A percentile compares a stretch with the other conserved stretches of the same genome.
Conservation (phyloP, 176 grass and related monocot species). For the Carex pumila region DNA sequence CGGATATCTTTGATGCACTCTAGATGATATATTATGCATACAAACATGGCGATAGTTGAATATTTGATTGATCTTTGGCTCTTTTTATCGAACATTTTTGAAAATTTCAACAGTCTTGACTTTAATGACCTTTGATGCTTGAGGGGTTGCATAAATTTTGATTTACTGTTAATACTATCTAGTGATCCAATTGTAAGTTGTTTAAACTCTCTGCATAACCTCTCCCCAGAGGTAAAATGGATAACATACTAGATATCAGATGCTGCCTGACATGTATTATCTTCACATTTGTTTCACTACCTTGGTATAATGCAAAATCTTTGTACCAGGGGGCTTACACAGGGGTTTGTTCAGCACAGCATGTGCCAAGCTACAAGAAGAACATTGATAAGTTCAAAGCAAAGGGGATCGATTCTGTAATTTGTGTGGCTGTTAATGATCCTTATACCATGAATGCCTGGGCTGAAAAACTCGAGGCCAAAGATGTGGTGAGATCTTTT, state of each 20-base stretch:
- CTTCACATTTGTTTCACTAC: not conserved
- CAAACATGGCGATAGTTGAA: not conserved
- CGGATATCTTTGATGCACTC: not conserved
- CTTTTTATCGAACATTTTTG: not conserved
- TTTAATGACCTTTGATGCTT: not conserved
- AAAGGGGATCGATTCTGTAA: constrained; percentile 86
- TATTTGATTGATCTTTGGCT: not conserved
- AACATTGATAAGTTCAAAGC: constrained; percentile 88
- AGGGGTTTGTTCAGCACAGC: constrained; percentile 73
- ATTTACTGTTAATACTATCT: not conserved
- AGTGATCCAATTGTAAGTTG: not conserved
- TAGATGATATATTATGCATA: not conserved
- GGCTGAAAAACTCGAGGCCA: constrained; percentile 84
- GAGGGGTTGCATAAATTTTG: not conserved
- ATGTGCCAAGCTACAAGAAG: constrained; percentile 94
- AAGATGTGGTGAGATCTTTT: constrained; percentile 46
- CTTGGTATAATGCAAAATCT: not conserved
- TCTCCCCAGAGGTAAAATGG: not conserved
- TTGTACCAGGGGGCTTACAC: constrained; percentile 80
- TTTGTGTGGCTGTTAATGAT: constrained; percentile 93
- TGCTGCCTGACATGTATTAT: not conserved
- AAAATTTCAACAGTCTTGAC: not conserved
- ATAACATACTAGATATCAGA: not conserved
- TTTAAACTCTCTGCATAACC: not conserved
- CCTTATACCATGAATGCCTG: constrained; percentile 88